These are phyloP conservation scores for Bifiguratus adelaidae DNA, from an alignment of 192 early-diverging fungal species.

Conservation along the genomic window DNA sequence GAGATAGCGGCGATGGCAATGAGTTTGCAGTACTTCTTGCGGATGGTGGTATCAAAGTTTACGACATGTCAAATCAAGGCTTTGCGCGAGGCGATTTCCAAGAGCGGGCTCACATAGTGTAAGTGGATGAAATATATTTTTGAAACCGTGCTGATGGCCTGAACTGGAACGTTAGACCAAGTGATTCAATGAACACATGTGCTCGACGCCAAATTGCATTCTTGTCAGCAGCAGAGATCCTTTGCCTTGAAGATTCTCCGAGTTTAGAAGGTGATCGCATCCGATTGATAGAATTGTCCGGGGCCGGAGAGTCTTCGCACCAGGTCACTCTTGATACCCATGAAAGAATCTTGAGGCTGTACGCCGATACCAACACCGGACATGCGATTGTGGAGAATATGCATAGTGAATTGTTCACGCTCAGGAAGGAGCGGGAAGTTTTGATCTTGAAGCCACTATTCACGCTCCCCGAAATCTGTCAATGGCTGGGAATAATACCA, in stretches of 20 bases:
- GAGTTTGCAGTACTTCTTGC: conserved; percentile 62
- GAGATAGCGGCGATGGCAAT: conserved; percentile 50
- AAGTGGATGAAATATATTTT: neutral
- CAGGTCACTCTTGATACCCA: too few species aligned
- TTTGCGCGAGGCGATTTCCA: neutral
- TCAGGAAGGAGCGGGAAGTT: conserved; percentile 10
- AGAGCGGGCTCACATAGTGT: conserved; percentile 2
- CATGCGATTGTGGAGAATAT: conserved; percentile 27
- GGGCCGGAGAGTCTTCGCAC: too few species aligned
- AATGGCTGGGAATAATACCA: conserved; percentile 41
- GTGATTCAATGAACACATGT: too few species aligned
- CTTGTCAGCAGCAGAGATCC: too few species aligned
- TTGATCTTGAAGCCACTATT: conserved; percentile 5
- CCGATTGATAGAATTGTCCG: too few species aligned
- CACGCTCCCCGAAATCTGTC: conserved; percentile 32
- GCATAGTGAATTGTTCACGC: conserved; percentile 32
- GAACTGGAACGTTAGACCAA: too few species aligned
- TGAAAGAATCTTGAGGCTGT: conserved; percentile 19
- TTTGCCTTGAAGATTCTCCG: too few species aligned
- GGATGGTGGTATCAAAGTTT: conserved; percentile 19
- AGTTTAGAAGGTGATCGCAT: too few species aligned
- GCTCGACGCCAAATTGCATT: too few species aligned
- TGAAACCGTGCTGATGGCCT: too few species aligned
- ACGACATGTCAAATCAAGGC: conserved; percentile 10
- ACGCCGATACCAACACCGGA: conserved; percentile 9